Conservation (phyloP, 1,284 basidiomycete species). For the Malassezia cuniculi region DNA sequence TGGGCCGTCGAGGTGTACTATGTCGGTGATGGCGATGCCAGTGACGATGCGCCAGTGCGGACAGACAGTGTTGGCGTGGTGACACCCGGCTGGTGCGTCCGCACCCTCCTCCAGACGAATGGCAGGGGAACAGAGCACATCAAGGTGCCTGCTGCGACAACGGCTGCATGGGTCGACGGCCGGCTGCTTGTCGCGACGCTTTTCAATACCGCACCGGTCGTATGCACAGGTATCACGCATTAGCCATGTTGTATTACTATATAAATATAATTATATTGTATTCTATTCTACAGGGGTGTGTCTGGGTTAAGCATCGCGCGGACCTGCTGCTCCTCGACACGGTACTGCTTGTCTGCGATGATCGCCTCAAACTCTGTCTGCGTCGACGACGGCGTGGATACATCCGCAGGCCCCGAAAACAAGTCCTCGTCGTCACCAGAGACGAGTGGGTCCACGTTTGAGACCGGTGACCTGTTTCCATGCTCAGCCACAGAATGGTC, state of each 20-base stretch:
- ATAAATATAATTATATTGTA: background rate
- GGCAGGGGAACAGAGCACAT: background rate
- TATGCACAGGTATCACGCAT: constrained; percentile 1
- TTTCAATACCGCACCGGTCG: background rate
- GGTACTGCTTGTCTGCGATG: constrained; percentile 30
- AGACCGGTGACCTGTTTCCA: too few species aligned
- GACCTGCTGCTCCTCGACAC: constrained; percentile 23
- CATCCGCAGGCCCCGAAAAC: too few species aligned
- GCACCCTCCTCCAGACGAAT: constrained; percentile 7
- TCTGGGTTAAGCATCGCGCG: constrained; percentile 26
- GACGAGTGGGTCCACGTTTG: too few species aligned
- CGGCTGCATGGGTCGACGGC: constrained; percentile 1
- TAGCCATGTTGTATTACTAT: too few species aligned
- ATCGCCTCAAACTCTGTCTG: constrained; percentile 26
- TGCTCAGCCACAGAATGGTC: background rate
- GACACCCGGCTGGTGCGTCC: constrained; percentile 8
- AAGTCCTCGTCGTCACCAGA: too few species aligned
- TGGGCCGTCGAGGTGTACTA: constrained; percentile 9
- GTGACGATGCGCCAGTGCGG: background rate
- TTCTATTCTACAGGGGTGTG: constrained; percentile 2
- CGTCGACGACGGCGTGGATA: background rate
- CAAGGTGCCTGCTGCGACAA: background rate
- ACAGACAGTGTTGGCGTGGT: background rate
- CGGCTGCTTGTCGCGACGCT: background rate
- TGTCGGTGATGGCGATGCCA: background rate